Base-by-base conservation (phyloP, 148 eudicot species). In the Silene latifolia region DNA sequence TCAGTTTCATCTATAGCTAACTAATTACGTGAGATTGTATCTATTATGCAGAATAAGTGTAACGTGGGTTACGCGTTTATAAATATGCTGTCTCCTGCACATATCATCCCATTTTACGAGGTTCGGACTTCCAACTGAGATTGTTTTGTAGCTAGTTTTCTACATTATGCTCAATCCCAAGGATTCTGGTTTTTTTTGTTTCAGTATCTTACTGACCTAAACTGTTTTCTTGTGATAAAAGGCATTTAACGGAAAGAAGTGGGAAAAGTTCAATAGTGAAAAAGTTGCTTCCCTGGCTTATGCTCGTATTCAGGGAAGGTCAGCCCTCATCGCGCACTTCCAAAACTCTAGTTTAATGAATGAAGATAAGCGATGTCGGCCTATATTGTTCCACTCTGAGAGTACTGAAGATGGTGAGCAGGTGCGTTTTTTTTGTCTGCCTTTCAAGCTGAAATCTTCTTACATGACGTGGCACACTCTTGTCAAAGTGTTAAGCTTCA, bases 51-150 rank as follows among this genome's bases (percentile, higher is more conserved):
- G 98, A 93, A 93, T 63, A 94, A 91, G 78, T 94, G 98, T 88
- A 94, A 94, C 75, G 97, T 94, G 54, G 98, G 98, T 61, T 94
- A 94, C 76, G 98, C 98, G 20, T 94, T 94, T 75, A 94, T 94
- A 80, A 94, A 94, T 78, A 94, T 94, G 98, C 47, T 85, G 73
- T 87, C 93, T 64, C 98, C 98, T 69, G 74, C 85, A 11, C 90
- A 90, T 65, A 90, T 94, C 21, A 82, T 91, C 64, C 90, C 91
- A 11, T 94, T 94, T 68, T 91, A 86, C 58, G 73, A 89, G 97
- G 98, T 94, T 76, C 61, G 18, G 65, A 25, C 70, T 77, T 35
- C n/a, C 68, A 4, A 27, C 61, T 67, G 6, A 77, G 14, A 12
- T 39, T 21, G 35, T 57, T 77, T 63, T 9, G 53, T 57, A 25